Conservation (phyloP, 2,329 filamentous ascomycete species). For the Teratosphaeria destructans region DNA sequence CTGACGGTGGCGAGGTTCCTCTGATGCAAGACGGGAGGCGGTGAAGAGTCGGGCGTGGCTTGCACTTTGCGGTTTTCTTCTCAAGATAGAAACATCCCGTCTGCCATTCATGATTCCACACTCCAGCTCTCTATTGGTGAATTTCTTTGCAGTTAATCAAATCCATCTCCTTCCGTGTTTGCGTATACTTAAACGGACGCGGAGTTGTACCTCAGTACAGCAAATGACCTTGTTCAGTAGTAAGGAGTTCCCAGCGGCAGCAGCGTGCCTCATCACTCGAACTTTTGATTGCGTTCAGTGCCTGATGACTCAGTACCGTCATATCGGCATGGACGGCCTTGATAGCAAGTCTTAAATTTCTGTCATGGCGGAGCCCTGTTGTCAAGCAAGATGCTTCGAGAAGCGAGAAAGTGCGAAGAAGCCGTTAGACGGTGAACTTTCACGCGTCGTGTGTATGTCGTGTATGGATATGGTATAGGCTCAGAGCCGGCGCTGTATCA, state of each 20-base stretch:
- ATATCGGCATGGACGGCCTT: background rate
- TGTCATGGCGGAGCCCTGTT: background rate
- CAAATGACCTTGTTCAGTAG: background rate
- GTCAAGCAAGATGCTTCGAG: too few species aligned
- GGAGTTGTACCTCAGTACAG: background rate
- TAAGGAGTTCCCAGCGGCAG: background rate
- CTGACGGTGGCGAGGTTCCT: background rate
- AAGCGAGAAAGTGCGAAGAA: background rate
- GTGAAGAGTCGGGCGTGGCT: constrained; percentile 2
- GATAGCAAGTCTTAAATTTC: background rate
- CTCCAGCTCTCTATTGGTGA: too few species aligned
- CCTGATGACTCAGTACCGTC: background rate
- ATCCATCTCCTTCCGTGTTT: background rate
- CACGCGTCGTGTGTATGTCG: background rate
- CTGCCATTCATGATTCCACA: background rate
- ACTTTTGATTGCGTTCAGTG: background rate
- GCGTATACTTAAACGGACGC: background rate
- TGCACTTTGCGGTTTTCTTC: background rate
- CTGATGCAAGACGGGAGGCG: constrained; percentile 1
- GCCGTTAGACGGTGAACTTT: background rate
- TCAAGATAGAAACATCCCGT: background rate
- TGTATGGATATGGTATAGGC: background rate
- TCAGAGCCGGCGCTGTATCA: background rate
- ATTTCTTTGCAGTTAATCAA: background rate
- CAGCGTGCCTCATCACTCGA: background rate